Percentiles rank a stretch among this genome's conserved stretches.
These are phyloP conservation scores for Cudoniella acicularis DNA, from an alignment of 495 filamentous ascomycete genomes.

Conservation along the genomic window DNA sequence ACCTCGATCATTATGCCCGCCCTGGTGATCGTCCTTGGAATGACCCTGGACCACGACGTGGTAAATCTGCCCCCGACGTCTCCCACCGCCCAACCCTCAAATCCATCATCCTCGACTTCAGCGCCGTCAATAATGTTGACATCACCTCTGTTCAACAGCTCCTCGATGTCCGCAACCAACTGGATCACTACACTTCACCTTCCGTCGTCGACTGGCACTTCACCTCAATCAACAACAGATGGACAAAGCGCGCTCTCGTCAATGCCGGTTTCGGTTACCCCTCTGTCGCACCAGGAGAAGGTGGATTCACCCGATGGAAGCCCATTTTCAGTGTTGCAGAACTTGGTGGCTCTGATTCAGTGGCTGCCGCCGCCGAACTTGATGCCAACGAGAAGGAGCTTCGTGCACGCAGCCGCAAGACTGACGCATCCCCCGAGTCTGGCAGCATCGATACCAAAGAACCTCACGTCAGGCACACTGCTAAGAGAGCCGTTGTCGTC, in stretches of 20 bases:
- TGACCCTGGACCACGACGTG: conserved; percentile 74
- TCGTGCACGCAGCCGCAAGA: conserved; percentile 28
- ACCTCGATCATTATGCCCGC: conserved; percentile 54
- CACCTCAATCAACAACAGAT: conserved; percentile 90
- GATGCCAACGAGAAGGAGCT: conserved; percentile 59
- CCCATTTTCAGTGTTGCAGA: conserved; percentile 96
- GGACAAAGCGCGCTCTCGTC: conserved; percentile 94
- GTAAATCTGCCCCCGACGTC: conserved; percentile 44
- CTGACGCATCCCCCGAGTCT: conserved; percentile 11
- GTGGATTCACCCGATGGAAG: conserved; percentile 69
- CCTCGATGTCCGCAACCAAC: conserved; percentile 96
- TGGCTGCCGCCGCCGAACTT: conserved; percentile 53
- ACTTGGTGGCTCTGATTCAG: conserved; percentile 67
- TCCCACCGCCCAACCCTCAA: conserved; percentile 72
- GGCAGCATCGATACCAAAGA: conserved; percentile 25
- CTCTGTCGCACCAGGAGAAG: conserved; percentile 47
- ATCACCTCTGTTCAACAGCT: conserved; percentile 91
- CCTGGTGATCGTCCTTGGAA: conserved; percentile 95
- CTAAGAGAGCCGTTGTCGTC: conserved; percentile 54
- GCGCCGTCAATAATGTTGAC: conserved; percentile 94
- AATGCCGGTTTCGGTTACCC: conserved; percentile 92
- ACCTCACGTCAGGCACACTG: background rate
- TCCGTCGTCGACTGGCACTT: conserved; percentile 94
- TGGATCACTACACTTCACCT: conserved; percentile 82
- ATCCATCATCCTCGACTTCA: conserved; percentile 93